Conservation (phyloP, 1,139 yeast species). For the Hemisphaericaspora subhashii region DNA sequence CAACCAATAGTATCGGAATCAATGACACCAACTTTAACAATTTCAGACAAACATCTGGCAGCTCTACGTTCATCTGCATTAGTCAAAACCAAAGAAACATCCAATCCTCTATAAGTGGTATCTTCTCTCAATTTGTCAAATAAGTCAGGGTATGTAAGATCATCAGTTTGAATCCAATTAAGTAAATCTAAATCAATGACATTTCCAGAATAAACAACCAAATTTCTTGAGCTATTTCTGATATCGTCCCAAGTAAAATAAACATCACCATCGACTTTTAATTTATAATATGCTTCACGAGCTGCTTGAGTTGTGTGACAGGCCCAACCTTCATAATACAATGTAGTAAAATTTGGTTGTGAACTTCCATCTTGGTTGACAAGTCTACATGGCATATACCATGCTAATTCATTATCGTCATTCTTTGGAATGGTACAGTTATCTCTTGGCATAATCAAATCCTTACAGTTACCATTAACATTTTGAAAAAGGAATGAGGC, state of each 20-base stretch:
- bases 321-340: constrained; percentile 79
- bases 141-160: constrained; percentile 68
- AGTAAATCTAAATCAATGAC: constrained; percentile 80
- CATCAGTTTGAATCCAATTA: constrained; percentile 69
- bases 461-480: constrained; percentile 91
- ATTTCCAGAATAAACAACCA: constrained; percentile 84
- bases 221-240: constrained; percentile 64
- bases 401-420: constrained; percentile 67
- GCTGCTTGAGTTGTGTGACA: constrained; percentile 81
- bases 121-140: constrained; percentile 66
- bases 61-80: constrained; percentile 66
- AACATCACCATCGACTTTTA: constrained; percentile 70
- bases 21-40: constrained; percentile 81
- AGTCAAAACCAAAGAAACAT: constrained; percentile 75
- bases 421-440: constrained; percentile 70
- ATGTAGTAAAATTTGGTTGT: constrained; percentile 57
- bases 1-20: constrained; percentile 96
- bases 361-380: constrained; percentile 71
- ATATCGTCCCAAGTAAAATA: constrained; percentile 91
- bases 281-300: constrained; percentile 62
- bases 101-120: constrained; percentile 64
- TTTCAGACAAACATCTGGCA: constrained; percentile 85
- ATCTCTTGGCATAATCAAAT: constrained; percentile 70
- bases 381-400: constrained; percentile 94
- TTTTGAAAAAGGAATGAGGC: constrained; percentile 90